Base-by-base conservation (phyloP, 2,329 filamentous ascomycete species). In the Talaromyces atroroseus region DNA sequence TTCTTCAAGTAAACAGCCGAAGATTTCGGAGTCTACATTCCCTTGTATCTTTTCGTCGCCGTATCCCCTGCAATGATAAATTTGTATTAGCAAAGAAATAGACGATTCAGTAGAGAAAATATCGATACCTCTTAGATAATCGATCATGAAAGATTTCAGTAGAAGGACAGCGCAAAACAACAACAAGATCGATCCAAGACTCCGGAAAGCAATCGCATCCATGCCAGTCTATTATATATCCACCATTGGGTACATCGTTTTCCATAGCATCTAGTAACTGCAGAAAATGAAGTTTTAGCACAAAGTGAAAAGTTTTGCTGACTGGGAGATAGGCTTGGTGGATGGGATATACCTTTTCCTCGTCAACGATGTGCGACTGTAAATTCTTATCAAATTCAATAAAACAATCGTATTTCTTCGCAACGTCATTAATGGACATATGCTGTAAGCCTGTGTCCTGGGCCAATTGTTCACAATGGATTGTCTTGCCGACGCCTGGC, bases 1-100 rank as follows among this genome's bases (percentile, higher is more conserved):
- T 76, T 99, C 94, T 63, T 96, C 87, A 20, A 95, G 78, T 56
- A 99, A 77, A 24, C 97, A 90, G 68, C 96, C 88, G 86, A 99
- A 97, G 68, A 99, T 97, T 76, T 99, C 94, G 29, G 90, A 88
- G 72, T 99, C 94, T 59, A 99, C 78, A 69, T 99, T 99, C 73
- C 97, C 94, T 71, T 97, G 89, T 45, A 99, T 78, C 73, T 99
- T 99, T 60, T 82, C 80, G 68, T 94, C 89, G 60, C 83, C 80
- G 71, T 96, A 96, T 60, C 90, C 88, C 62, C 88, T 89, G 58
- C 46, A 56, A 32, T 40, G 3, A 32, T n/a, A 21, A n/a, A 4
- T 16, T 11, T 42, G 11, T 26, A 34, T 44, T 18, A 32, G 32
- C 21, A 26, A 38, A 14, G 16, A 46, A 5, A 8, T 29, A 29